phyloP scores from a whole-genome alignment of 1,284 basidiomycete species.

The Malassezia vespertilionis region DNA sequence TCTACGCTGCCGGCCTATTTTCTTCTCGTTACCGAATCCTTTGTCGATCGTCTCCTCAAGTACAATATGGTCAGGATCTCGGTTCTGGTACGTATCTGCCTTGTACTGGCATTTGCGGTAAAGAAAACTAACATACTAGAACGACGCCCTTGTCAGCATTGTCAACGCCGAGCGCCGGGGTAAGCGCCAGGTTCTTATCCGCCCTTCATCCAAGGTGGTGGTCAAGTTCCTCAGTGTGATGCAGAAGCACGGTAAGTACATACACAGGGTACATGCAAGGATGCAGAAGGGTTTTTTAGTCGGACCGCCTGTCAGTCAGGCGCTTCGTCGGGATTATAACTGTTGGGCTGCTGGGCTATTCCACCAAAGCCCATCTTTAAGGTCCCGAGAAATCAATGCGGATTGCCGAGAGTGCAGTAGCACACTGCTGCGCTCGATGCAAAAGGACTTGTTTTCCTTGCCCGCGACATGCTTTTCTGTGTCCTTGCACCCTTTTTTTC shows the following conservation, averaged over 20 bases:
- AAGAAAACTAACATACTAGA: conserved; percentile 22
- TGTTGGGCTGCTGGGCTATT: conserved; percentile 38
- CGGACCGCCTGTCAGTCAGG: too few relatives aligned
- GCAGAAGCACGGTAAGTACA: conserved; percentile 47
- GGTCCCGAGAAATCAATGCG: conserved; percentile 40
- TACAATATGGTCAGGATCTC: conserved; percentile 45
- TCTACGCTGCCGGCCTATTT: conserved; percentile 1
- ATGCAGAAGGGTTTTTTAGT: neutral
- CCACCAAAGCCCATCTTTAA: conserved; percentile 44
- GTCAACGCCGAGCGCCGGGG: conserved; percentile 48
- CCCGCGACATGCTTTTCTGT: conserved; percentile 20
- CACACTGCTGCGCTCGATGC: too few relatives aligned
- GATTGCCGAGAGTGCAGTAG: too few relatives aligned
- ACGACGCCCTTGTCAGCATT: conserved; percentile 47
- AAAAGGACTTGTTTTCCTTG: neutral
- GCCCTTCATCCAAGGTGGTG: conserved; percentile 47
- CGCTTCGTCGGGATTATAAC: conserved; percentile 42
- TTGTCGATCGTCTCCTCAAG: conserved; percentile 24
- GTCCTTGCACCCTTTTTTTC: neutral
- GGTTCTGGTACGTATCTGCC: conserved; percentile 37
- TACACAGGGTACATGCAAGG: neutral
- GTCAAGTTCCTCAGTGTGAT: conserved; percentile 48
- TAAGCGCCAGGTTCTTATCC: conserved; percentile 47
- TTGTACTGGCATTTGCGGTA: neutral
- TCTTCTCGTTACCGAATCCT: conserved; percentile 16